A percentile compares a stretch with the other conserved stretches of the same genome.
Evolutionary conservation across 2,329 filamentous ascomycete genomes (phyloP).

Genomic region (Ophiostoma montium): DNA sequence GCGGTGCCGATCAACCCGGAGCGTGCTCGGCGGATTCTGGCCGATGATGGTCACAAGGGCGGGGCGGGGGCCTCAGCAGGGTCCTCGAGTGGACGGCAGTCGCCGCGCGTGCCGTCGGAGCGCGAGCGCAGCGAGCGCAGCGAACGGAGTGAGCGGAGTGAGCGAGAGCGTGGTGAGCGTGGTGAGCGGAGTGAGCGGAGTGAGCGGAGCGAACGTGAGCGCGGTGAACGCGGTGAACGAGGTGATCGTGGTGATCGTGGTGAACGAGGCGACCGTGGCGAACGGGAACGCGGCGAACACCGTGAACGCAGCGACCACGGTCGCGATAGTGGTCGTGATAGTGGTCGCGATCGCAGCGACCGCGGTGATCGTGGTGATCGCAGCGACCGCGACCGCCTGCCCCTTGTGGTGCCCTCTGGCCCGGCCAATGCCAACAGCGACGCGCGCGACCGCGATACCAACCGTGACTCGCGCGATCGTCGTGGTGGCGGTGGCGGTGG

Average conservation of each 20-base stretch:
- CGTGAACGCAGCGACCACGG: neutral
- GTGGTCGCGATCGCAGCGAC: conserved; percentile 1
- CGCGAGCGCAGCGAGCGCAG: conserved; percentile 23
- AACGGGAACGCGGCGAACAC: conserved; percentile 3
- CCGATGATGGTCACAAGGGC: conserved; percentile 31
- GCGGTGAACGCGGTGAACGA: conserved; percentile 8
- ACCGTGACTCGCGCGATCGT: neutral
- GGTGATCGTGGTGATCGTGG: conserved; percentile 22
- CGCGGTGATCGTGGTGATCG: neutral
- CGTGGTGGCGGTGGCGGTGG: too few species aligned
- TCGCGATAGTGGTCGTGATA: too few species aligned
- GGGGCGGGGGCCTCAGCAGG: too few species aligned
- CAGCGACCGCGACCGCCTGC: conserved; percentile 20
- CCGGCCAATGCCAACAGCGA: neutral
- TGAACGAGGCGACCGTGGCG: conserved; percentile 1
- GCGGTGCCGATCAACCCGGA: conserved; percentile 42
- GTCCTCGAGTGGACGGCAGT: too few species aligned
- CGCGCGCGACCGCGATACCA: neutral
- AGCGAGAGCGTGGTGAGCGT: neutral
- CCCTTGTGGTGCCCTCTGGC: neutral
- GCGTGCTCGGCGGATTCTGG: conserved; percentile 34
- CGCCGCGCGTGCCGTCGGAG: conserved; percentile 28
- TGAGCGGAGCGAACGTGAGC: conserved; percentile 1
- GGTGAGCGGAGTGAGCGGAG: neutral
- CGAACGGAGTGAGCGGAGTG: conserved; percentile 11